A percentile compares a stretch with the other conserved stretches of the same genome.
These are phyloP conservation scores for Botrytis fabae DNA, from an alignment of 2,329 filamentous ascomycete species.

Conservation along the genomic window DNA sequence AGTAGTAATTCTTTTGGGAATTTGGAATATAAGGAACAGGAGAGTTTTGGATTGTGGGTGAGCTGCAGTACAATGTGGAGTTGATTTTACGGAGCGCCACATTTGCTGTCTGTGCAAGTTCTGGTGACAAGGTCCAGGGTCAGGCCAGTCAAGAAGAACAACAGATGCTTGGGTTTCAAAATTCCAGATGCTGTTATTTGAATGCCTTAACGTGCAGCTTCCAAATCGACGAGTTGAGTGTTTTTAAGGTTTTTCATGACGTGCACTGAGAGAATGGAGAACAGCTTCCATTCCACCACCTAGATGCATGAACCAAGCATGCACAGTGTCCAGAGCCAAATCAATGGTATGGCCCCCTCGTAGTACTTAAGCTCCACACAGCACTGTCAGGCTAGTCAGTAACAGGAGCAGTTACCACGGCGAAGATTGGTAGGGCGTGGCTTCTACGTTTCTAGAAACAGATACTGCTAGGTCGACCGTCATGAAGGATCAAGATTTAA, in stretches of 20 bases:
- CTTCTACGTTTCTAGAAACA: background rate
- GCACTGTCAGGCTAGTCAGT: background rate
- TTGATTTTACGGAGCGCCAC: constrained; percentile 4
- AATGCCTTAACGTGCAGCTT: background rate
- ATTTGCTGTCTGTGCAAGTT: constrained; percentile 8
- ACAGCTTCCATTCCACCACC: background rate
- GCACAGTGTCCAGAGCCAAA: constrained; percentile 1
- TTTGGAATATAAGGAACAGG: background rate
- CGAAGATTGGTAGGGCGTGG: background rate
- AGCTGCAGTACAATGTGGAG: constrained; percentile 13
- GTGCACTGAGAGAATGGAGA: constrained; percentile 9
- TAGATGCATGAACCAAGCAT: constrained; percentile 9
- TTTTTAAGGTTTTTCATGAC: constrained; percentile 1
- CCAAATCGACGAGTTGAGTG: background rate
- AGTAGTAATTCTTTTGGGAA: background rate
- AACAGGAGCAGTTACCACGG: background rate
- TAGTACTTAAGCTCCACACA: background rate
- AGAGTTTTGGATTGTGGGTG: constrained; percentile 6
- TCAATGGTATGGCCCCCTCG: background rate
- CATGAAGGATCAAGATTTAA: constrained; percentile 2
- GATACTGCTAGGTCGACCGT: background rate
- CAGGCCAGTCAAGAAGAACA: background rate
- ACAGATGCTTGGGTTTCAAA: background rate
- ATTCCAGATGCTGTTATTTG: background rate
- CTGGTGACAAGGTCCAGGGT: background rate